Base-by-base conservation (phyloP, 2,329 filamentous ascomycete genomes). In the Ascochyta fabae region DNA sequence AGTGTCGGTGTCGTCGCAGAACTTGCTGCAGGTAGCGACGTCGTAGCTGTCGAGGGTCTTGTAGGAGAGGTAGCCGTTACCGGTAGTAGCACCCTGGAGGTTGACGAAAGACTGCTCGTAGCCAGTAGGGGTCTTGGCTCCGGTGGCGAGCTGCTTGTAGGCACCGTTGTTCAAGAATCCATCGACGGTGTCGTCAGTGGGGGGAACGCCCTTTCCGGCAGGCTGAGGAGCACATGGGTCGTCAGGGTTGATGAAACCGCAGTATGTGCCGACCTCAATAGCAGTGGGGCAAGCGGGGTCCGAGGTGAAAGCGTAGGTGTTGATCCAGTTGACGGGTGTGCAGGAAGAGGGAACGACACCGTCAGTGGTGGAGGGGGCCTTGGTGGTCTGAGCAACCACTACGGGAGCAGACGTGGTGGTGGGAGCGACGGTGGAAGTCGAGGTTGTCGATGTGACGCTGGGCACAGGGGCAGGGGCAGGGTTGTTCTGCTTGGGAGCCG, bases 221-320 rank as follows among this genome's bases (percentile, higher is more conserved):
- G 68, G 66, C 61, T 69, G 67, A 51, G 64, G 56, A 56, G 64
- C 61, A 55, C 68, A 70, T 23, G 64, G 63, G 55, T 67, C 66
- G 2, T 58, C 53, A 40, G 65, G 65, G 58, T 68, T 68, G 60
- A 65, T 67, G 60, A 67, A 68, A 39, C 64, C 64, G 44, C 64
- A 66, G 64, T 64, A 68, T 23, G 64, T 67, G 29, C 64, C 65
- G 23, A 66, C 60, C 56, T 66, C 64, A 26, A 66, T 60, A 4
- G 51, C 51, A 9, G 63, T 66, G 35, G 65, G 51, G 45, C 65
- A 68, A n/a, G 64, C 65, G 1, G 64, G 51, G 31, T 53, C 55
- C 13, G 57, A 27, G 22, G 65, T 68, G 60, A 66, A 68, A 29
- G 62, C 60, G 23, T 27, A 66, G 10, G 64, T 68, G 60, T 68